Evolutionary conservation across 2,329 filamentous ascomycete species (phyloP), one percentile per base, ranked within the genome.

Genomic region (Teratosphaeria pseudoeucalypti): DNA sequence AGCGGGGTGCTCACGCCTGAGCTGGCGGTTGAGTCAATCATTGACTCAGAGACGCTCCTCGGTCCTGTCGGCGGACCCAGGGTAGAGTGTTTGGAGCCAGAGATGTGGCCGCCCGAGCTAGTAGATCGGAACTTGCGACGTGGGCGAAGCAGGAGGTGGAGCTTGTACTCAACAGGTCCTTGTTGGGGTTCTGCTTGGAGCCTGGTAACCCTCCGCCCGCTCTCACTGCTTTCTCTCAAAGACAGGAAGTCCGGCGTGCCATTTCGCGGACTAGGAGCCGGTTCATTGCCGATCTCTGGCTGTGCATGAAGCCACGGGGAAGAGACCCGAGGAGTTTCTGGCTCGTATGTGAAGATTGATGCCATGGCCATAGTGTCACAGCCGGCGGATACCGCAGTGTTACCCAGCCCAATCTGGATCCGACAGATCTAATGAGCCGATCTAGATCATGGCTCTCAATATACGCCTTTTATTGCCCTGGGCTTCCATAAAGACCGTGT

Each of bases 261-360:
- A 12, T 12, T 37, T 16, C 27, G 53, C 23, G 56, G 19, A n/a
- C 56, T 54, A 37, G 19, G 43, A 55, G 32, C 61, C 60, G 27
- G 34, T 55, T 54, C 56, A 7, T 4, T 14, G 16, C 12, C 27
- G n/a, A 26, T 32, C 27, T 54, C 34, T 54, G 53, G 19, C 34
- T 54, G 53, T 54, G 53, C 62, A 80, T 84, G 57, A 6, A 87
- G 82, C 94, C 94, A 99, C 16, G 94, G 94, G 19, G 92, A 97
- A 14, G 89, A 87, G 39, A 97, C 90, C 72, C 89, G 81, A 1
- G 90, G 89, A 54, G 91, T 90, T 65, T 96, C 88, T 2, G 90
- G 86, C 63, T 96, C 90, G 72, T 89, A 99, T 0, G 92, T 96
- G 73, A 99, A 99, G 66, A 99, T 90, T 12, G 92, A 96, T 60